Evolutionary conservation across 1,284 basidiomycete species (phyloP), one percentile per base, ranked within the genome.

Genomic region (Leccinum holopus): DNA sequence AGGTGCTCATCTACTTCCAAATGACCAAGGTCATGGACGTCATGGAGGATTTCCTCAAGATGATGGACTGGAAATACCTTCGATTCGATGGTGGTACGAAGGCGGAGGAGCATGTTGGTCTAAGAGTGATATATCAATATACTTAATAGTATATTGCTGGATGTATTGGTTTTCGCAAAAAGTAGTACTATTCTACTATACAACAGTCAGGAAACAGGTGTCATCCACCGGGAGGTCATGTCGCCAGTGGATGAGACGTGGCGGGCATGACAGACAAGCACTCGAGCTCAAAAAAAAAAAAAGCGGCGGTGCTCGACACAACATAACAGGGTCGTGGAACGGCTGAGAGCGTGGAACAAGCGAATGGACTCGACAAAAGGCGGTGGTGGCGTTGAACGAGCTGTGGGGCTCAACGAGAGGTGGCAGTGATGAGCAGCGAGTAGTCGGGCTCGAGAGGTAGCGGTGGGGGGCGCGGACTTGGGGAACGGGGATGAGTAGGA

Each of bases 11-110:
- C 75, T 98, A 98, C 87, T 98, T 98, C 90, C 97, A 99, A 79
- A 98, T 98, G 97, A 98, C 97, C 8, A 88, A 95, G 71, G 95
- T 98, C 75, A 98, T 99, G 97, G 95, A 98, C 69, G 98, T 99
- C 76, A 97, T 99, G 87, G 95, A 97, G 74, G 97, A 99, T 75
- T 99, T 98, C 75, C 81, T 98, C 75, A 92, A 93, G 73, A 92
- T 91, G 82, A 89, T 92, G 80, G 86, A 87, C 18, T 95, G 89
- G 85, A 91, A 94, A 74, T 93, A 96, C 77, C 88, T 98, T 59
- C 94, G 97, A 69, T 83, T 99, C 28, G 97, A 99, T 77, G 97
- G 97, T 83, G 91, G 93, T 14, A 99, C 97, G 49, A 98, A 98
- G 82, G 97, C 96, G 14, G 97, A 99, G 63, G 97, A 98, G 72